Base-by-base conservation (phyloP, 495 filamentous ascomycete genomes). In the Xylaria flabelliformis region DNA sequence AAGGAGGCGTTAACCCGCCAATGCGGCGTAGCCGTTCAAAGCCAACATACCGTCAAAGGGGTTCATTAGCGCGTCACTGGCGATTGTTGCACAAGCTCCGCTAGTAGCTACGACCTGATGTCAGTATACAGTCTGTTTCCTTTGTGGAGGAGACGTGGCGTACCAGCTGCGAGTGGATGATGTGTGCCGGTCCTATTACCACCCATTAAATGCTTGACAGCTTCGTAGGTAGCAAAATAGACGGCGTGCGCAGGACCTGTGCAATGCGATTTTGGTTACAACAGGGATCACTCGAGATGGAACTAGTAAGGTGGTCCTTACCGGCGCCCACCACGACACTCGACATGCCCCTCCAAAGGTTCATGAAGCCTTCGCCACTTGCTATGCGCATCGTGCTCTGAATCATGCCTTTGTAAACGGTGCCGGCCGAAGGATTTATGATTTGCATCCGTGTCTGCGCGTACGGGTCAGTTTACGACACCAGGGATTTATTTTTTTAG, bases 61-160 rank as follows among this genome's bases (percentile, higher is more conserved):
- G 80, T 98, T 99, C 96, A 99, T 99, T 63, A 99, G 86, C 48
- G 96, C 97, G 85, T 99, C 96, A 78, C 94, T 97, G 44, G 94
- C 93, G 77, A 98, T 97, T 0, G 96, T 98, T 64, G 96, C 96
- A 74, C 93, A 92, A 69, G 95, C 95, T 78, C 96, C 96, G 79
- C 94, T 97, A 64, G 92, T 88, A 48, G 95, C 95, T 97, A 76
- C 69, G 76, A 62, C 58, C 73, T 73, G 59, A 76, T 66, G 55
- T 71, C 10, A 76, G 69, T 50, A 50, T 61, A 63, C 21, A 24
- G 55, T 71, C 68, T 19, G 59, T 15, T 71, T 63, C 46, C 67
- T 41, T 67, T 26, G 32, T 36, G 56, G 29, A 56, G 75, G 34
- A 44, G 41, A 44, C 46, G 64, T 36, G 64, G 74, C 89, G 75